A percentile compares a stretch with the other conserved stretches of the same genome.
Evolutionary conservation across 805 yeast species (phyloP).

Genomic region (Candida multigemmis): DNA sequence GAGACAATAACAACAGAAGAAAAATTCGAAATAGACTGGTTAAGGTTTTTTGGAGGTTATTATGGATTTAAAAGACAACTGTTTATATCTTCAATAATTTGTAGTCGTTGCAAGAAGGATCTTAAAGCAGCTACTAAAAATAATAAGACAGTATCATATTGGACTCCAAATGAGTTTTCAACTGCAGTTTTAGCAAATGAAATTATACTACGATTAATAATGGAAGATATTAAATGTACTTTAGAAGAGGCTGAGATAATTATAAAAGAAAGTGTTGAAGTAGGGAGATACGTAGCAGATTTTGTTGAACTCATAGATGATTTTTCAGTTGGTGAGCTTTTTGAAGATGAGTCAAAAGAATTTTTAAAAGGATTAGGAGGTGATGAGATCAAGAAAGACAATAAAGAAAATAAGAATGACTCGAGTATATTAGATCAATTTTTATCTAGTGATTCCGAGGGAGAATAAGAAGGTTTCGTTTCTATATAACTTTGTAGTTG

Average conservation of each 20-base stretch:
- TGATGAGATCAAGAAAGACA: too few relatives aligned
- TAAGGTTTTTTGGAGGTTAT: slow-evolving; percentile 46
- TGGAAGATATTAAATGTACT: slow-evolving; percentile 32
- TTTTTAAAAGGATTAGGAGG: slow-evolving; percentile 4
- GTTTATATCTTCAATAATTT: slow-evolving; percentile 36
- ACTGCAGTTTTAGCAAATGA: slow-evolving; percentile 59
- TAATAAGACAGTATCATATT: slow-evolving; percentile 45
- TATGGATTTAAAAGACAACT: slow-evolving; percentile 53
- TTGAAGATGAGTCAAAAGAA: slow-evolving; percentile 4
- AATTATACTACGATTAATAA: slow-evolving; percentile 40
- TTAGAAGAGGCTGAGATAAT: slow-evolving; percentile 37
- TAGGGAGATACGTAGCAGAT: slow-evolving; percentile 32
- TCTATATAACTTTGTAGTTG: too few relatives aligned
- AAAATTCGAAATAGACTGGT: slow-evolving; percentile 36
- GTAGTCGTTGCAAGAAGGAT: slow-evolving; percentile 16
- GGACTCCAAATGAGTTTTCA: slow-evolving; percentile 50
- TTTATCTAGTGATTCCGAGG: too few relatives aligned
- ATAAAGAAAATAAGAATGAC: too few relatives aligned
- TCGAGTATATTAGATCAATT: too few relatives aligned
- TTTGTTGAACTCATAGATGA: slow-evolving; percentile 19
- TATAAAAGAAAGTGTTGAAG: slow-evolving; percentile 39
- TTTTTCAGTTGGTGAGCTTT: slow-evolving; percentile 7
- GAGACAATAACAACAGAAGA: slow-evolving; percentile 39
- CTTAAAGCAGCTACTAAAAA: slow-evolving; percentile 15
- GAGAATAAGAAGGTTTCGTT: too few relatives aligned